Evolutionary conservation across 2,329 filamentous ascomycete species (phyloP).

Genomic region (Pleoardoris graminearum): DNA sequence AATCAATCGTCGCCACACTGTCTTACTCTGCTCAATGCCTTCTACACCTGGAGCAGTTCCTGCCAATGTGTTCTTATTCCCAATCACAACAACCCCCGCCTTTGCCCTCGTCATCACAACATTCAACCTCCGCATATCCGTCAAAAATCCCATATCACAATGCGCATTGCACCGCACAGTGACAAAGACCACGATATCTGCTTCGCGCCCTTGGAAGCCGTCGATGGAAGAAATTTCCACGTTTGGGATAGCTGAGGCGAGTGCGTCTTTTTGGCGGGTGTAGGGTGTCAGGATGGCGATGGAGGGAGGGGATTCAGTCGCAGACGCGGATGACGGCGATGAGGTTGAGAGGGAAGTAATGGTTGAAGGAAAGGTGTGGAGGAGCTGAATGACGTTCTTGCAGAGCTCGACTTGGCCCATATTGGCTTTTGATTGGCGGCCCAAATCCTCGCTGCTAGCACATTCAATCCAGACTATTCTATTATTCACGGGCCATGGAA

Average conservation of each 20-base stretch:
- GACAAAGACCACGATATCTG: slow-evolving; percentile 50
- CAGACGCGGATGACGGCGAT: slow-evolving; percentile 13
- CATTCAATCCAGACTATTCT: slow-evolving; percentile 47
- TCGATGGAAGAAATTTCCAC: slow-evolving; percentile 49
- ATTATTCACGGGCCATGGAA: slow-evolving; percentile 23
- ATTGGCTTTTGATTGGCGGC: slow-evolving; percentile 48
- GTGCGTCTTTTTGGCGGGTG: slow-evolving; percentile 41
- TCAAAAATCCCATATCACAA: slow-evolving; percentile 48
- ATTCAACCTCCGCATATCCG: slow-evolving; percentile 48
- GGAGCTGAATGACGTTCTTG: slow-evolving; percentile 37
- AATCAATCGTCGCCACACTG: slow-evolving; percentile 22
- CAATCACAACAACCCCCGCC: slow-evolving; percentile 37
- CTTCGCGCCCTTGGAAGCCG: slow-evolving; percentile 50
- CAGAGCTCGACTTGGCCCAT: slow-evolving; percentile 46
- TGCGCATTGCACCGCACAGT: slow-evolving; percentile 49
- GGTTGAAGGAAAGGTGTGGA: slow-evolving; percentile 14
- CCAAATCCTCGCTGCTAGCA: slow-evolving; percentile 41
- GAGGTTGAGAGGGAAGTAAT: background rate
- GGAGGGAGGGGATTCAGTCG: too few relatives aligned
- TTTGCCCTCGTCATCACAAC: slow-evolving; percentile 49
- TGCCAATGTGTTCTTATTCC: slow-evolving; percentile 22
- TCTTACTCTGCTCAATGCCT: slow-evolving; percentile 15
- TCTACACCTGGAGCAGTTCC: slow-evolving; percentile 33
- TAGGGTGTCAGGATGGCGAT: slow-evolving; percentile 51
- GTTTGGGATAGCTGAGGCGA: slow-evolving; percentile 27